These are phyloP conservation scores for sorghum (Sorghum bicolor) DNA, from an alignment of 176 grass and related monocot species.

Conservation along the genomic window DNA sequence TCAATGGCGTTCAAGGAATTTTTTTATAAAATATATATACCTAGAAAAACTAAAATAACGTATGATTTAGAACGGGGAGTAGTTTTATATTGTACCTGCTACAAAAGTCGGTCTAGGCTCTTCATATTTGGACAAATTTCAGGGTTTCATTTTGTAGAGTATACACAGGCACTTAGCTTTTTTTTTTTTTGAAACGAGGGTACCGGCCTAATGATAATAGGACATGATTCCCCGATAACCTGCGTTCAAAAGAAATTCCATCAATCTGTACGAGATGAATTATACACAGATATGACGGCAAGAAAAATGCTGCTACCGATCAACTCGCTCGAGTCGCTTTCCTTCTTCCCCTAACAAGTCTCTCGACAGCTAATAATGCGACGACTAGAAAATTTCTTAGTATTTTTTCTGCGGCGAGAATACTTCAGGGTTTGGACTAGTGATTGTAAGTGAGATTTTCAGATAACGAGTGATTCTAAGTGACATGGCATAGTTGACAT, in stretches of 20 bases:
- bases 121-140: too few species aligned
- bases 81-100: too few species aligned
- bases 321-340: not conserved
- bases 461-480: not conserved
- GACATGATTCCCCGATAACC: not conserved
- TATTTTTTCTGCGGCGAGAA: not conserved
- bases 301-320: constrained; percentile 30
- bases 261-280: not conserved
- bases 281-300: constrained; percentile 11
- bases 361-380: not conserved
- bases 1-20: too few species aligned
- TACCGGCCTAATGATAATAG: too few species aligned
- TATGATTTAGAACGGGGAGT: too few species aligned
- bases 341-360: not conserved
- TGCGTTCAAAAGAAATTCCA: not conserved
- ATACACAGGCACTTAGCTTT: too few species aligned
- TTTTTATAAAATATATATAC: too few species aligned
- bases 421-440: not conserved
- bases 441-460: not conserved
- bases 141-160: not conserved
- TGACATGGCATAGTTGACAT: constrained; percentile 15
- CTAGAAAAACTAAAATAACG: too few species aligned
- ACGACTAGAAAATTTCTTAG: not conserved
- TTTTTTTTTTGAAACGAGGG: too few species aligned
- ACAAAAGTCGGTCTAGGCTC: too few species aligned